Evolutionary conservation across 176 grass and related monocot genomes (phyloP).

Genomic region (Canna indica): DNA sequence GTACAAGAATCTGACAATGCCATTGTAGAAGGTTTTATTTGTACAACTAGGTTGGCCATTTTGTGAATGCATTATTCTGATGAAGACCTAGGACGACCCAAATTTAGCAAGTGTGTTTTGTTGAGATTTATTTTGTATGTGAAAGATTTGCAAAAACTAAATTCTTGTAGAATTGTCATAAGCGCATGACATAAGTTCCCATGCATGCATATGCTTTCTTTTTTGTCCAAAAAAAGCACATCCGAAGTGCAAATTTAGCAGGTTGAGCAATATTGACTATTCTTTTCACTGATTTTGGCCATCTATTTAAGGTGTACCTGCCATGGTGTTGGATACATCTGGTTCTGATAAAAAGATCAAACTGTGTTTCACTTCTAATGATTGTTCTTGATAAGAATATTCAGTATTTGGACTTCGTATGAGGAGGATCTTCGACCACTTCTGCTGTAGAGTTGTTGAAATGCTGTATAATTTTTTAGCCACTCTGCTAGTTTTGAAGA

Average conservation of each 20-base stretch:
- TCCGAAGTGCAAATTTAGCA: not conserved
- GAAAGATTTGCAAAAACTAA: not conserved
- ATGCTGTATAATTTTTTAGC: not conserved
- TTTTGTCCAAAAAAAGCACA: too few species aligned
- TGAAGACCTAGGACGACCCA: too few species aligned
- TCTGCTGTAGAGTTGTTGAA: not conserved
- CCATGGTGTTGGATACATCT: conserved; percentile 41
- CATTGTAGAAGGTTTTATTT: too few species aligned
- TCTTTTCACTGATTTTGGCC: conserved; percentile 9
- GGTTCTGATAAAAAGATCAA: conserved; percentile 85
- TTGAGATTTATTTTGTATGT: not conserved
- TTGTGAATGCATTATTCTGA: too few species aligned
- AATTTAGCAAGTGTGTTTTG: too few species aligned
- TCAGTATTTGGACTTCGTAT: not conserved
- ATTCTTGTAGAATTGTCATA: not conserved
- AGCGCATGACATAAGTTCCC: not conserved
- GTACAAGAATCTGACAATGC: too few species aligned
- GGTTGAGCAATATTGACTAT: not conserved
- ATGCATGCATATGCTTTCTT: not conserved
- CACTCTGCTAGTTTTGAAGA: not conserved
- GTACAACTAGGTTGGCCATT: too few species aligned
- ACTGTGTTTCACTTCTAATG: conserved; percentile 60
- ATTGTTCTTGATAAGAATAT: conserved; percentile 27
- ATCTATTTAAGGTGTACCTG: conserved; percentile 25
- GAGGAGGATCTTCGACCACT: not conserved